Conservation (phyloP, 805 yeast genomes). For the Nakazawaea populi region DNA sequence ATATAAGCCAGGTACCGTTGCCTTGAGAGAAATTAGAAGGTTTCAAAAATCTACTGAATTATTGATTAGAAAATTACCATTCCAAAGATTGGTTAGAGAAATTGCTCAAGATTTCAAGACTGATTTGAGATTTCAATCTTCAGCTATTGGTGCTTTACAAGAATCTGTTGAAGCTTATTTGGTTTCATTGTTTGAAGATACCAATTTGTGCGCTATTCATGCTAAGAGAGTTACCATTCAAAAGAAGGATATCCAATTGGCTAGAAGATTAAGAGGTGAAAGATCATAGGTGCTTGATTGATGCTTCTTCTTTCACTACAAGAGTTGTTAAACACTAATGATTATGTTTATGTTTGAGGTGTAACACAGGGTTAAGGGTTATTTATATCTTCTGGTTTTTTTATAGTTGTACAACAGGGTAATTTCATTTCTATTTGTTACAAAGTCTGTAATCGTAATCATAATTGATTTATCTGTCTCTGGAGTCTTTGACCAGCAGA, state of each 20-base stretch:
- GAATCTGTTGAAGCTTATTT: slow-evolving; percentile 98
- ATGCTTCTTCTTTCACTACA: slow-evolving; percentile 5
- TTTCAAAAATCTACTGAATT: slow-evolving; percentile 95
- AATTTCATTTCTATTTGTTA: neutral
- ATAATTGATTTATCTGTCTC: neutral
- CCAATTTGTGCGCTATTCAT: slow-evolving; percentile 97
- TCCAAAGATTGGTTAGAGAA: slow-evolving; percentile 95
- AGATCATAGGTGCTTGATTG: slow-evolving; percentile 50
- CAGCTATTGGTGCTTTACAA: slow-evolving; percentile 96
- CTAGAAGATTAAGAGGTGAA: slow-evolving; percentile 97
- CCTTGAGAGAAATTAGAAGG: slow-evolving; percentile 94
- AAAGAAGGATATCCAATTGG: slow-evolving; percentile 97
- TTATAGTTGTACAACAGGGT: neutral
- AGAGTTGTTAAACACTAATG: neutral
- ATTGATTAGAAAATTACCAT: slow-evolving; percentile 92
- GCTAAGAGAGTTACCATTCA: slow-evolving; percentile 99
- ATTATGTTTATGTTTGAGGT: neutral
- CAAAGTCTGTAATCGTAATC: neutral
- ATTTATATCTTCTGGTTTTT: slow-evolving; percentile 3
- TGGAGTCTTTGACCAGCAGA: neutral
- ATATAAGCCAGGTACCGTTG: slow-evolving; percentile 97
- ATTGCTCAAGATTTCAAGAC: slow-evolving; percentile 92
- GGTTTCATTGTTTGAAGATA: slow-evolving; percentile 94
- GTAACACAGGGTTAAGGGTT: neutral
- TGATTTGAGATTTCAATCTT: slow-evolving; percentile 93